phyloP scores from a whole-genome alignment of 208 protist genomes.

The Ichthyophonus hoferi region DNA sequence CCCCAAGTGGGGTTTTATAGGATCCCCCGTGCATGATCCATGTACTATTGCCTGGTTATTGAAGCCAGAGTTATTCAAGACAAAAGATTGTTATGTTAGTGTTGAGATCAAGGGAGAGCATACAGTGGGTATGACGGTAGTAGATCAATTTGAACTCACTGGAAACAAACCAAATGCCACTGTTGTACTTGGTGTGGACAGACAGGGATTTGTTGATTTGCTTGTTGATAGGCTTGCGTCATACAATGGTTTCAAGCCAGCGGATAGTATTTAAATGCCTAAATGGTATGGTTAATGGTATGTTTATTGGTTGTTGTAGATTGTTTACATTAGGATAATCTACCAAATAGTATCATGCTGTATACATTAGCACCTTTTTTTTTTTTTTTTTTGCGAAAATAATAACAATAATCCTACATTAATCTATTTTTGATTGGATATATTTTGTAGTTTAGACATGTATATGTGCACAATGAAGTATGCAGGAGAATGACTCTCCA shows the following conservation, averaged over 20 bases:
- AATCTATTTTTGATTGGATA: too few species aligned
- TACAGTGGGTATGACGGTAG: neutral
- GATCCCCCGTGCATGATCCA: neutral
- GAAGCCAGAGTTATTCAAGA: neutral
- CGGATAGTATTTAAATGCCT: too few species aligned
- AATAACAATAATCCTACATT: too few species aligned
- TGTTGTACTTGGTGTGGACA: neutral
- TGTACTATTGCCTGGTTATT: neutral
- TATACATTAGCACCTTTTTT: too few species aligned
- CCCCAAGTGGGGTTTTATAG: neutral
- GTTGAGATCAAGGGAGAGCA: neutral
- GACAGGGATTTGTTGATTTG: neutral
- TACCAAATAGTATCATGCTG: too few species aligned
- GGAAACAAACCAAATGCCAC: neutral
- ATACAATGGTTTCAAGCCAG: neutral
- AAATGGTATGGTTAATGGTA: too few species aligned
- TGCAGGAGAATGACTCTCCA: too few species aligned
- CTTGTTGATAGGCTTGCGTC: neutral
- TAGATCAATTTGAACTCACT: neutral
- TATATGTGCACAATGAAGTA: too few species aligned
- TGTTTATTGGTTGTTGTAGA: too few species aligned
- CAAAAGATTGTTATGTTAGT: neutral
- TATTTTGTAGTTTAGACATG: too few species aligned
- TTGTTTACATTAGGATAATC: too few species aligned
- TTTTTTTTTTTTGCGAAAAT: too few species aligned